phyloP scores from a whole-genome alignment of 139 green algal genomes.

The Picochlorum costavermella region DNA sequence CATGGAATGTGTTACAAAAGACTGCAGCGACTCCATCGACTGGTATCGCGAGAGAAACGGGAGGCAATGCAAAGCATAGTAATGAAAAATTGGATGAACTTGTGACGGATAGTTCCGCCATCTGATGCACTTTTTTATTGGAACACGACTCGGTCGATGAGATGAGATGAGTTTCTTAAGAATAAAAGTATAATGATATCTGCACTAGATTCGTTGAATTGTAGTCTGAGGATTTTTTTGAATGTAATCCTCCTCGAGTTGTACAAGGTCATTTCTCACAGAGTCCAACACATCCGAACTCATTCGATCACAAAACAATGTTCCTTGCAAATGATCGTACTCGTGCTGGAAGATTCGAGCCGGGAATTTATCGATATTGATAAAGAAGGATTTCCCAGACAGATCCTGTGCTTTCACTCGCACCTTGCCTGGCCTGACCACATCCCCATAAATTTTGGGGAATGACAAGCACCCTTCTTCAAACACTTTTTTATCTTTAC shows the following conservation, averaged over 20 bases:
- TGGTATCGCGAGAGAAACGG: background rate
- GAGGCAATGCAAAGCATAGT: too few species aligned
- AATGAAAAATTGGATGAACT: too few species aligned
- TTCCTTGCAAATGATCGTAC: constrained; percentile 92
- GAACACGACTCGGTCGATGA: too few species aligned
- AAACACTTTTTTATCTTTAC: constrained; percentile 40
- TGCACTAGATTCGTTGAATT: constrained; percentile 39
- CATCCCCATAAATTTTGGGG: constrained; percentile 59
- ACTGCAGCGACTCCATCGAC: constrained; percentile 2
- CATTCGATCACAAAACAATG: constrained; percentile 81
- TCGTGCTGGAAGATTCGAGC: constrained; percentile 98
- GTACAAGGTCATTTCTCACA: constrained; percentile 41
- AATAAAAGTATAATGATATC: background rate
- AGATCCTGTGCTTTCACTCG: constrained; percentile 80
- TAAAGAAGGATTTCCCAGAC: constrained; percentile 53
- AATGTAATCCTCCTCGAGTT: constrained; percentile 60
- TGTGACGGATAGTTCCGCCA: too few species aligned
- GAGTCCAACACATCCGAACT: constrained; percentile 36
- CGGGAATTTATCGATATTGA: constrained; percentile 47
- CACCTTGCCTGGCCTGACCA: constrained; percentile 60
- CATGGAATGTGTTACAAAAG: background rate
- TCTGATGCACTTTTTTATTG: too few species aligned
- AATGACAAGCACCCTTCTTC: constrained; percentile 89
- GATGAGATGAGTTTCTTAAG: background rate
- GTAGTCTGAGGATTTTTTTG: constrained; percentile 43